These are phyloP conservation scores for Fusarium coffeatum DNA, from an alignment of 2,329 filamentous ascomycete species.

Conservation along the genomic window DNA sequence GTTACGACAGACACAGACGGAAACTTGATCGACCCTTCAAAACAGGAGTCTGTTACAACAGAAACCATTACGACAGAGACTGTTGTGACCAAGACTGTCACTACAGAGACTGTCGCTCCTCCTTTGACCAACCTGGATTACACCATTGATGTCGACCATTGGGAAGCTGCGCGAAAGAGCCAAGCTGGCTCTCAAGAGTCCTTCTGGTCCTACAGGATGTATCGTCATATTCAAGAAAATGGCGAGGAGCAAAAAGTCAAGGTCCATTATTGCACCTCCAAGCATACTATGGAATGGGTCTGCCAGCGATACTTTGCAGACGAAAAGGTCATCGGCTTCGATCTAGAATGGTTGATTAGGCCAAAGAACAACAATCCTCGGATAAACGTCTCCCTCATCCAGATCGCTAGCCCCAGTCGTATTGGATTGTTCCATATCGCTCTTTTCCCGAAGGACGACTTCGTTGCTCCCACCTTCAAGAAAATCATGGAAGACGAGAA, in stretches of 20 bases:
- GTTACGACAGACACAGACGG: background rate
- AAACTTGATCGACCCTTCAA: slow-evolving; percentile 14
- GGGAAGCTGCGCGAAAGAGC: slow-evolving; percentile 60
- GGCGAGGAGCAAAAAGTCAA: slow-evolving; percentile 65
- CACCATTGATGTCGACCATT: slow-evolving; percentile 48
- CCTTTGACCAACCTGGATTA: slow-evolving; percentile 48
- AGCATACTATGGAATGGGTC: slow-evolving; percentile 73
- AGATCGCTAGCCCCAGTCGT: slow-evolving; percentile 80
- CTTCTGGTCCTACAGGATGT: slow-evolving; percentile 77
- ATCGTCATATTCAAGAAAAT: slow-evolving; percentile 62
- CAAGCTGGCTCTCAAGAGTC: slow-evolving; percentile 59
- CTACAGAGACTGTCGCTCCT: slow-evolving; percentile 23
- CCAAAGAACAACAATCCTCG: slow-evolving; percentile 63
- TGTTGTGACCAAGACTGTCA: background rate
- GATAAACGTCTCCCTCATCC: slow-evolving; percentile 82
- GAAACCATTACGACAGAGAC: background rate
- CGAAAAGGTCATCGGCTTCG: slow-evolving; percentile 83
- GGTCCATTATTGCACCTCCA: slow-evolving; percentile 82
- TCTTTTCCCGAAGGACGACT: slow-evolving; percentile 65
- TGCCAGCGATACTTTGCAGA: slow-evolving; percentile 72
- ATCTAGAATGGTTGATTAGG: slow-evolving; percentile 82
- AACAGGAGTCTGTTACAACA: background rate
- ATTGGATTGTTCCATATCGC: slow-evolving; percentile 87
- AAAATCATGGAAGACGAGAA: slow-evolving; percentile 76
- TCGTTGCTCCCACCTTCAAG: slow-evolving; percentile 78